A percentile compares a stretch with the other conserved stretches of the same genome.
phyloP scores from a whole-genome alignment of 495 filamentous ascomycete species.

The Penicillium dipodomyicola region DNA sequence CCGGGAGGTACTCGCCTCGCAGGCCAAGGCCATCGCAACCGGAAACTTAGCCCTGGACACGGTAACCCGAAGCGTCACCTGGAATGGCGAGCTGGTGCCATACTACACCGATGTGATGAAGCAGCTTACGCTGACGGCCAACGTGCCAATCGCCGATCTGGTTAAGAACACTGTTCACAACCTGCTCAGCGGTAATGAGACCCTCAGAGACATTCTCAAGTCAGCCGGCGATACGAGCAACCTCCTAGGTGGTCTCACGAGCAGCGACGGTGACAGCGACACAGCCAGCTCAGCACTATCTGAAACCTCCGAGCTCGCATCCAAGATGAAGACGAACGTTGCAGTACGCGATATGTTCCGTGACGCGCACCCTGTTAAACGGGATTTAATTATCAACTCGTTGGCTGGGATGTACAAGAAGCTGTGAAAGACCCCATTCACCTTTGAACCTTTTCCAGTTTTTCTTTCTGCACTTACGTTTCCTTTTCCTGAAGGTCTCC shows the following conservation, averaged over 20 bases:
- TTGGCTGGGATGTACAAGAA: constrained; percentile 4
- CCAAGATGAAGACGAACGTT: constrained; percentile 13
- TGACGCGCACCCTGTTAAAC: neutral
- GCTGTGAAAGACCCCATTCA: neutral
- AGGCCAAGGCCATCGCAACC: constrained; percentile 28
- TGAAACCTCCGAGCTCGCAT: neutral
- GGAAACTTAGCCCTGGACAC: constrained; percentile 36
- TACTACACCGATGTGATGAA: constrained; percentile 45
- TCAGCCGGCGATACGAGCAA: neutral
- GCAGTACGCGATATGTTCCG: constrained; percentile 6
- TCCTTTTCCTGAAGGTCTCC: neutral
- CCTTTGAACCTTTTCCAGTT: neutral
- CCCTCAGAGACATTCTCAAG: neutral
- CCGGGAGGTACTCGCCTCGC: constrained; percentile 25
- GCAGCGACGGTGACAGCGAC: neutral
- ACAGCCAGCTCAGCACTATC: constrained; percentile 11
- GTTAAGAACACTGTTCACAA: constrained; percentile 37
- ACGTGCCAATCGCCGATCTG: constrained; percentile 29
- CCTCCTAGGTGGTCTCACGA: constrained; percentile 1
- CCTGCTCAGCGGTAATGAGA: constrained; percentile 15
- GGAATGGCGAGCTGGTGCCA: constrained; percentile 35
- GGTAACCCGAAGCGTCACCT: constrained; percentile 31
- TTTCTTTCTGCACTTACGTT: neutral
- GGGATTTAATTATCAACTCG: constrained; percentile 1
- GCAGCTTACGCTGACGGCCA: constrained; percentile 32